phyloP scores from a whole-genome alignment of 345 rosid species.

The Eucalyptus shirleyi region DNA sequence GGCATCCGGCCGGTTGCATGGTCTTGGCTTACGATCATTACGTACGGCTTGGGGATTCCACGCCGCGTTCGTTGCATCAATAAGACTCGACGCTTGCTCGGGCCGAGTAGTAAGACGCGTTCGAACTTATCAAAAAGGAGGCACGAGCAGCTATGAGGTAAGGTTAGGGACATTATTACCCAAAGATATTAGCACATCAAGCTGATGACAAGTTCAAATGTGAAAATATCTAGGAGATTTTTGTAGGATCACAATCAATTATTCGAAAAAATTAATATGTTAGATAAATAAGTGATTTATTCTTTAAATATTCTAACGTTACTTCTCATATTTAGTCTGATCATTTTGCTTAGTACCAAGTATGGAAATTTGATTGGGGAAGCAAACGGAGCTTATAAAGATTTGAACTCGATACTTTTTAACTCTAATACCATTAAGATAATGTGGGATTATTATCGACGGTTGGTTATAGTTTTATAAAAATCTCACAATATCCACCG shows the following conservation, averaged over 20 bases:
- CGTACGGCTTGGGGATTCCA: not conserved
- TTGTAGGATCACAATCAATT: not conserved
- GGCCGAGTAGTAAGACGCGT: not conserved
- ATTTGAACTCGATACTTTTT: too few relatives aligned
- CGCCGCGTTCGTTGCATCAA: not conserved
- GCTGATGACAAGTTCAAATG: not conserved
- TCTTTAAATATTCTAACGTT: too few relatives aligned
- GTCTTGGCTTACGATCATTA: not conserved
- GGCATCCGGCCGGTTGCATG: not conserved
- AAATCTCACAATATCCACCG: not conserved
- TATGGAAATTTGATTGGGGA: too few relatives aligned
- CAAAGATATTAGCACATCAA: not conserved
- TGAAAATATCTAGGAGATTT: not conserved
- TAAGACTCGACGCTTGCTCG: not conserved
- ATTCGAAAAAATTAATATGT: too few relatives aligned
- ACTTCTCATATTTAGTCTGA: too few relatives aligned
- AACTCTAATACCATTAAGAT: too few relatives aligned
- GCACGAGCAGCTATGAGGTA: not conserved
- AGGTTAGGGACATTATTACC: not conserved
- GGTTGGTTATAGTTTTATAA: accelerated
- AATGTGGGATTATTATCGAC: accelerated
- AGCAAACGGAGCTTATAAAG: accelerated
- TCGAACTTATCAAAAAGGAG: not conserved
- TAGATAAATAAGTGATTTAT: too few relatives aligned
- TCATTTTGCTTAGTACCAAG: too few relatives aligned